Evolutionary conservation across 257 asterid genomes (phyloP).

Genomic region (Solanum paucissectum): DNA sequence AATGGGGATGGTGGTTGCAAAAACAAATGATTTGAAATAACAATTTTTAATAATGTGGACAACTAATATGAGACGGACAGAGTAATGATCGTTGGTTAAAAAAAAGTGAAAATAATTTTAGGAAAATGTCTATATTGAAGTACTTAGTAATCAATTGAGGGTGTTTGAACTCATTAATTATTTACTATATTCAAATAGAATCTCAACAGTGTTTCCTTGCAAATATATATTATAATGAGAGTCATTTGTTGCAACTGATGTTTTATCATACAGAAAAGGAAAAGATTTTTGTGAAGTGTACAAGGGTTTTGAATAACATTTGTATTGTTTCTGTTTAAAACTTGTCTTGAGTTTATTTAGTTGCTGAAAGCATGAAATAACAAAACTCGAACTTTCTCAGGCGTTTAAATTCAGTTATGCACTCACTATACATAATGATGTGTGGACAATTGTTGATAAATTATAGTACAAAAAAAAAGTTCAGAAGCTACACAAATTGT

Average conservation of each 20-base stretch:
- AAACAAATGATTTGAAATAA: not conserved
- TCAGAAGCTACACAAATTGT: not conserved
- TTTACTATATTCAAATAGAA: not conserved
- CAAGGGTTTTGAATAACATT: constrained; percentile 11
- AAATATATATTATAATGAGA: not conserved
- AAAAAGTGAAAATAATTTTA: not conserved
- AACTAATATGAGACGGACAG: not conserved
- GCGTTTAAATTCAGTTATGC: not conserved
- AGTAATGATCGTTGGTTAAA: not conserved
- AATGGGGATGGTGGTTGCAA: not conserved
- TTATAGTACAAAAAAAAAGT: not conserved
- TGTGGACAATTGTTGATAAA: not conserved
- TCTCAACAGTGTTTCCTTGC: not conserved
- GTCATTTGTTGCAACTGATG: not conserved
- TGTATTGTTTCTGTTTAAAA: constrained; percentile 3
- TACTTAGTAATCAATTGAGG: not conserved
- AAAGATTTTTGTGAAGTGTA: not conserved
- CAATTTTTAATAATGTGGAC: not conserved
- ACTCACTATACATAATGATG: not conserved
- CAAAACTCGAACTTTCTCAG: not conserved
- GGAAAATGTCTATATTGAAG: not conserved
- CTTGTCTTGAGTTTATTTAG: not conserved
- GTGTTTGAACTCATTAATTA: not conserved
- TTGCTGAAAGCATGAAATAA: not conserved
- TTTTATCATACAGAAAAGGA: not conserved